These are phyloP conservation scores for Pythium oligandrum DNA, from an alignment of 352 stramenopile species.

Conservation along the genomic window DNA sequence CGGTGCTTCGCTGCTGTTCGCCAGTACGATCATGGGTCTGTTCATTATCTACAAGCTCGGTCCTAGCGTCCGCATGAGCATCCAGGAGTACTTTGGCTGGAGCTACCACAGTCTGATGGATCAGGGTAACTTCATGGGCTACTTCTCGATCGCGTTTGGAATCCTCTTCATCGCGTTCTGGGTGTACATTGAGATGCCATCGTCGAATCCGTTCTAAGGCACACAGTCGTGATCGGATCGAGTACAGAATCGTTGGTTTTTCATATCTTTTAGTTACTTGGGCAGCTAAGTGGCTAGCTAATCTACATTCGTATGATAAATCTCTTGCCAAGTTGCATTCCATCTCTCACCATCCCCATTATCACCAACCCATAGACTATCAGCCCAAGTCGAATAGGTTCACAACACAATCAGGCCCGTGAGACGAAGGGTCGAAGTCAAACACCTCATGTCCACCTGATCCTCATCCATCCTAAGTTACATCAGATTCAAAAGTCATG, in stretches of 20 bases:
- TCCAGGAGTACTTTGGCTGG: slow-evolving; percentile 88
- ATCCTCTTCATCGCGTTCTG: slow-evolving; percentile 78
- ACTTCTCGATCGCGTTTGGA: slow-evolving; percentile 62
- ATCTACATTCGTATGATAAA: too few relatives aligned
- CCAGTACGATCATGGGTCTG: slow-evolving; percentile 75
- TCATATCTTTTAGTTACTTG: neutral
- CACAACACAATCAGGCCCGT: too few relatives aligned
- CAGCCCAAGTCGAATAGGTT: too few relatives aligned
- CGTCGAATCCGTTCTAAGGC: slow-evolving; percentile 70
- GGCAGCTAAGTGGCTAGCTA: too few relatives aligned
- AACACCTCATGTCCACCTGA: too few relatives aligned
- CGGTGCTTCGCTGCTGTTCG: slow-evolving; percentile 65
- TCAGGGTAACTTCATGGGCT: slow-evolving; percentile 80
- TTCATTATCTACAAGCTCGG: slow-evolving; percentile 80
- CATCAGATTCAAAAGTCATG: too few relatives aligned
- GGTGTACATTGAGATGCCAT: slow-evolving; percentile 80
- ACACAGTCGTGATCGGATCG: neutral
- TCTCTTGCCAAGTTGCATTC: too few relatives aligned
- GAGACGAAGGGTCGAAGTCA: too few relatives aligned
- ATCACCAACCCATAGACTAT: too few relatives aligned
- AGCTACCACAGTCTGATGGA: slow-evolving; percentile 82
- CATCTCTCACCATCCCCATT: too few relatives aligned
- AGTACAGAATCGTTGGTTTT: neutral
- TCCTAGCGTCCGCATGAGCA: slow-evolving; percentile 79
- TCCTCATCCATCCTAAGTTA: too few relatives aligned